phyloP scores from a whole-genome alignment of 129 eudicot genomes.

The Centrapalus pauciflorus region DNA sequence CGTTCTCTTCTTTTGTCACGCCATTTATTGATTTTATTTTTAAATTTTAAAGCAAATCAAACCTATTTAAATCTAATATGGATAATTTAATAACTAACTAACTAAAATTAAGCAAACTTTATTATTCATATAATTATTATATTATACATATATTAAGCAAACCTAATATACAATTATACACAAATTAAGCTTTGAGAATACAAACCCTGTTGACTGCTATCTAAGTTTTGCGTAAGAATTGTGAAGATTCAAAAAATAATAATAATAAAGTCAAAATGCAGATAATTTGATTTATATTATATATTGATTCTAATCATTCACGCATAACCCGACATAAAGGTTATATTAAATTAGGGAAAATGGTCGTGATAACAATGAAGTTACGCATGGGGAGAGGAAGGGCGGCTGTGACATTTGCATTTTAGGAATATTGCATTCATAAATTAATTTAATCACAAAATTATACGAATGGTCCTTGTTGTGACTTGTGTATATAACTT shows the following conservation, averaged over 20 bases:
- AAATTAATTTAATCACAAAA: neutral
- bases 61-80: neutral
- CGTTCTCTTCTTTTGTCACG: too few species aligned
- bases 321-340: constrained; percentile 31
- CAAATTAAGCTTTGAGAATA: neutral
- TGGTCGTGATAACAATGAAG: constrained; percentile 26
- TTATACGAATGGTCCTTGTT: too few species aligned
- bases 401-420: constrained; percentile 31
- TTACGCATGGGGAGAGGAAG: constrained; percentile 21
- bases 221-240: neutral
- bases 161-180: too few species aligned
- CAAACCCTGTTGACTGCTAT: constrained; percentile 5
- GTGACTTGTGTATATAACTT: too few species aligned
- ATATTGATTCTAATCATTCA: constrained; percentile 20
- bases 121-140: too few species aligned
- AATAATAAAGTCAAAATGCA: constrained; percentile 22
- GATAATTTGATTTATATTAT: neutral
- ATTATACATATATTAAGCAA: too few species aligned
- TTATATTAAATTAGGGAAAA: constrained; percentile 10
- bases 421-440: constrained; percentile 6
- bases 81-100: neutral
- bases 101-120: too few species aligned
- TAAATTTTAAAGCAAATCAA: neutral
- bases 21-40: neutral
- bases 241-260: constrained; percentile 6